Conservation (phyloP, 495 filamentous ascomycete genomes). For the Alectoria sarmentosa region DNA sequence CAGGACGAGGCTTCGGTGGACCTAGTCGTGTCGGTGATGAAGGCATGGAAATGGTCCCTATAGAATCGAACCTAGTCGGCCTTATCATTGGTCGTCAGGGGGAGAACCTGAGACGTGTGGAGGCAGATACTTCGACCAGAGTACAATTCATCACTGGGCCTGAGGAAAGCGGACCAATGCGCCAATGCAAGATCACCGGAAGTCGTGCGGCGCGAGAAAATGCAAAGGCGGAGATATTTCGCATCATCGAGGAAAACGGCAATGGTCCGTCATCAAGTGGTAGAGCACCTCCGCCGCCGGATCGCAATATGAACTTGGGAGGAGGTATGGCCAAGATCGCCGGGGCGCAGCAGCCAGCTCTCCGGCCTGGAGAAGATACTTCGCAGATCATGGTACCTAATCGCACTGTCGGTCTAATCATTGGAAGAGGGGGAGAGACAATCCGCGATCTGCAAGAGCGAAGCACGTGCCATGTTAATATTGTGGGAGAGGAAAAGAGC, state of each 20-base stretch:
- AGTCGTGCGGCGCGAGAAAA: constrained; percentile 55
- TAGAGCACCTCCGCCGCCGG: constrained; percentile 24
- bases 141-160: constrained; percentile 77
- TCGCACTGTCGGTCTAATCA: constrained; percentile 77
- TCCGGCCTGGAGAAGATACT: constrained; percentile 65
- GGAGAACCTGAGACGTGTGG: constrained; percentile 72
- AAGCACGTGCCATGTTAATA: constrained; percentile 81
- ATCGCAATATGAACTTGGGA: constrained; percentile 17
- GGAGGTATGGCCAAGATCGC: constrained; percentile 23
- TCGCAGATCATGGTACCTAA: constrained; percentile 88
- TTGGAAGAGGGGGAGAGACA: constrained; percentile 77
- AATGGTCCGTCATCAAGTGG: constrained; percentile 32
- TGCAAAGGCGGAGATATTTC: constrained; percentile 67
- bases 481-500: constrained; percentile 78
- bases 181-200: constrained; percentile 73
- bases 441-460: constrained; percentile 85
- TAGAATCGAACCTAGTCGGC: constrained; percentile 71
- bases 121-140: constrained; percentile 63
- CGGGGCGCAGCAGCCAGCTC: constrained; percentile 38
- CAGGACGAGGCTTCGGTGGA: constrained; percentile 31
- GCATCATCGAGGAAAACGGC: constrained; percentile 76
- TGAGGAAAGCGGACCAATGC: constrained; percentile 54
- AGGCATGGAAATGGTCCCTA: constrained; percentile 62
- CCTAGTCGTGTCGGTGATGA: constrained; percentile 47
- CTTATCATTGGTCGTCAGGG: constrained; percentile 79